phyloP scores from a whole-genome alignment of 202 grass and related monocot genomes.

The Miscanthus sacchariflorus region DNA sequence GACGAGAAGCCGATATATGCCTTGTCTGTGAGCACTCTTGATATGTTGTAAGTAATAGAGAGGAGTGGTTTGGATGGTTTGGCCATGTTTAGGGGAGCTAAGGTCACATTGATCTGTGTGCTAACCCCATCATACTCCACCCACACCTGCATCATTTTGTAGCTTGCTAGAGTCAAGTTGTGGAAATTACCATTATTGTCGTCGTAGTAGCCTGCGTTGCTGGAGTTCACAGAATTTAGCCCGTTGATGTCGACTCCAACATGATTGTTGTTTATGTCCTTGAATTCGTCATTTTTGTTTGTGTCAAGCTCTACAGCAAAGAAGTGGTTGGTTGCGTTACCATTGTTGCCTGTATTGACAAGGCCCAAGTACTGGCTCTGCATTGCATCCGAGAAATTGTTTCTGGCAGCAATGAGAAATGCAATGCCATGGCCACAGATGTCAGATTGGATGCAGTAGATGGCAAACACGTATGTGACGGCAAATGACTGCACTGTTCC shows the following conservation, averaged over 20 bases:
- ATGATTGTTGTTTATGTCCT: constrained; percentile 49
- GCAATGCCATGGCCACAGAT: constrained; percentile 12
- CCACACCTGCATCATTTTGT: constrained; percentile 44
- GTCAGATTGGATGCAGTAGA: constrained; percentile 1
- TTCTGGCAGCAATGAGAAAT: neutral
- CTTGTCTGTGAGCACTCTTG: constrained; percentile 2
- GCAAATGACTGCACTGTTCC: neutral
- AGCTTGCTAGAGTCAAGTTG: constrained; percentile 26
- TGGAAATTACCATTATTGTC: constrained; percentile 1
- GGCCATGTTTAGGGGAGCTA: constrained; percentile 24
- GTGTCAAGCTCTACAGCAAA: constrained; percentile 53
- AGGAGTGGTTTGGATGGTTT: constrained; percentile 38
- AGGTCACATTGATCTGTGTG: constrained; percentile 34
- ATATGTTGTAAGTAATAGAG: constrained; percentile 18
- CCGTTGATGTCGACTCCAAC: constrained; percentile 49
- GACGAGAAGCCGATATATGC: constrained; percentile 49
- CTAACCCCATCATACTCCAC: constrained; percentile 35
- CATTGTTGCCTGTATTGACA: neutral
- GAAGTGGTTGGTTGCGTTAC: constrained; percentile 24
- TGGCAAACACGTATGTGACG: neutral
- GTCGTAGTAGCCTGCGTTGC: neutral
- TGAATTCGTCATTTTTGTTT: neutral
- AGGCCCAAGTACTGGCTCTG: constrained; percentile 34
- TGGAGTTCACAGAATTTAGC: constrained; percentile 5
- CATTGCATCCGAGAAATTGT: neutral